Conservation (phyloP, 2,329 filamentous ascomycete species). For the Phialocephala sp. region DNA sequence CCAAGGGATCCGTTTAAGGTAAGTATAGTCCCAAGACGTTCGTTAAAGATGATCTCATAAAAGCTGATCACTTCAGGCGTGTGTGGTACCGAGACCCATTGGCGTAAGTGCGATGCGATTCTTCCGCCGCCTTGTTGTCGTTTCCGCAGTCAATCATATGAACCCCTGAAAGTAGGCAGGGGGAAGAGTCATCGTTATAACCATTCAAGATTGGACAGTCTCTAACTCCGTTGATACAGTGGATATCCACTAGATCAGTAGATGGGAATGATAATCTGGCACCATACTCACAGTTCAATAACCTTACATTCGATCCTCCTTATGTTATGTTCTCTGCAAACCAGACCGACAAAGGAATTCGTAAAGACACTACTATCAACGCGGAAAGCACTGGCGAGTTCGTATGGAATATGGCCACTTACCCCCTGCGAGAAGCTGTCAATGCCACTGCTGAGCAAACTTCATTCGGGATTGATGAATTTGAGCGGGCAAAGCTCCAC, state of each 20-base stretch:
- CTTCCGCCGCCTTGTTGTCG: neutral
- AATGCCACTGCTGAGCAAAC: constrained; percentile 60
- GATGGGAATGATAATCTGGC: constrained; percentile 59
- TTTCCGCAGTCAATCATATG: neutral
- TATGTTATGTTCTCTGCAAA: constrained; percentile 1
- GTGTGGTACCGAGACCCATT: constrained; percentile 65
- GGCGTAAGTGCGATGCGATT: constrained; percentile 45
- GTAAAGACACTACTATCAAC: constrained; percentile 64
- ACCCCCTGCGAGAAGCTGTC: constrained; percentile 58
- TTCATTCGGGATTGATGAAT: constrained; percentile 58
- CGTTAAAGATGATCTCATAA: neutral
- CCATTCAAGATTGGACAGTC: neutral
- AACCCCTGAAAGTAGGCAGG: neutral
- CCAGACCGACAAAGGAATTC: constrained; percentile 51
- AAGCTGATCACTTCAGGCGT: constrained; percentile 47
- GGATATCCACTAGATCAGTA: constrained; percentile 62
- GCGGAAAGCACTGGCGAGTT: constrained; percentile 61
- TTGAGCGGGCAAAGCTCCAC: constrained; percentile 53
- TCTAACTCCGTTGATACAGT: constrained; percentile 38
- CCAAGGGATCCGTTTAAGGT: constrained; percentile 26
- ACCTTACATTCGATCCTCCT: constrained; percentile 60
- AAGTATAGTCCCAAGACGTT: neutral
- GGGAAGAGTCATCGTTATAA: neutral
- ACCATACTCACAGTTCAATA: constrained; percentile 66
- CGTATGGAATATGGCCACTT: constrained; percentile 65